These are phyloP conservation scores for Breviolum minutum DNA, from an alignment of 73 alveolate genomes.

Conservation along the genomic window DNA sequence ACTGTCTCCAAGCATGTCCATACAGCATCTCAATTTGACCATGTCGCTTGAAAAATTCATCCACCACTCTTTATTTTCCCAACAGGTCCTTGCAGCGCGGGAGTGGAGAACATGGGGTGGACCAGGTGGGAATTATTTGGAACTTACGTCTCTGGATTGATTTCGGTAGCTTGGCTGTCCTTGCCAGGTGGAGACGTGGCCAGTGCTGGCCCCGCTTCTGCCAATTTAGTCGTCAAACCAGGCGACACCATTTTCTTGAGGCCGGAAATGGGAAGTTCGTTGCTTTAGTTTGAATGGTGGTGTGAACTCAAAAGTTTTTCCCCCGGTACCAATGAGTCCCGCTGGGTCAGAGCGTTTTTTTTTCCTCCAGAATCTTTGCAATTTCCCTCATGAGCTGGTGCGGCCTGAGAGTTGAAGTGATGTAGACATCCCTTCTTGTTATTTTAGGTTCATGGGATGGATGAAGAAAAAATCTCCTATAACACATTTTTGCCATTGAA, in stretches of 20 bases:
- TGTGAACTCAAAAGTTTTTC: neutral
- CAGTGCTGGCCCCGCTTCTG: conserved; percentile 59
- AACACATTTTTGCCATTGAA: too few species aligned
- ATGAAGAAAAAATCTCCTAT: too few species aligned
- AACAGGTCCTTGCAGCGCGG: conserved; percentile 58
- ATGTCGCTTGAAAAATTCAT: too few species aligned
- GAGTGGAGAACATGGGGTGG: conserved; percentile 91
- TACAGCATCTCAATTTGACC: too few species aligned
- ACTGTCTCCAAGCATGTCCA: too few species aligned
- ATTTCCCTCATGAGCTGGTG: neutral
- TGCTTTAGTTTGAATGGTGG: too few species aligned
- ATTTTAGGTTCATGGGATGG: too few species aligned
- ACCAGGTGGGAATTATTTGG: conserved; percentile 8
- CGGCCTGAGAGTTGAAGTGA: neutral
- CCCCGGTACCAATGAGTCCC: neutral
- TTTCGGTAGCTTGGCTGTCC: too few species aligned
- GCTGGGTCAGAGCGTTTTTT: too few species aligned
- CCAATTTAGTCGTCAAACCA: conserved; percentile 58
- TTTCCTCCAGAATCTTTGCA: neutral
- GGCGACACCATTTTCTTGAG: conserved; percentile 77
- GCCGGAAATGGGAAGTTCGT: neutral
- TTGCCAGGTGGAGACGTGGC: conserved; percentile 74
- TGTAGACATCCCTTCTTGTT: too few species aligned
- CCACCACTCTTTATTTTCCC: neutral
- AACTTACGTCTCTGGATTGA: neutral